Percentiles rank a stretch among this genome's conserved stretches.
phyloP scores from a whole-genome alignment of 352 stramenopile species.

The Elongisporangium prolatum region DNA sequence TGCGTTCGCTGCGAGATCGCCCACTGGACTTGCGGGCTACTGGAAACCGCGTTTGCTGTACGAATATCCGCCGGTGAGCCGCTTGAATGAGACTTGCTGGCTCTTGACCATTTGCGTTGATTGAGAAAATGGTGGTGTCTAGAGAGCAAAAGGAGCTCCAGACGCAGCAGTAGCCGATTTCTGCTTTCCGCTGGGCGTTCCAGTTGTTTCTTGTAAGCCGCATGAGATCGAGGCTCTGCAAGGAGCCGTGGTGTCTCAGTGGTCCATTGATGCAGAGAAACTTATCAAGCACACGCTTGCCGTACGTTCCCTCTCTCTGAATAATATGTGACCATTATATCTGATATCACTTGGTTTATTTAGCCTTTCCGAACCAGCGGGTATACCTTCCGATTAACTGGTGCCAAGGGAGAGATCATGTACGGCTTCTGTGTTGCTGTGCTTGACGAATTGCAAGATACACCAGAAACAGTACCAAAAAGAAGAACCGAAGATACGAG shows the following conservation, averaged over 20 bases:
- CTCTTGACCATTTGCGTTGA: slow-evolving; percentile 1
- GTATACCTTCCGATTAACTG: slow-evolving; percentile 82
- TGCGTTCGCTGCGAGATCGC: slow-evolving; percentile 17
- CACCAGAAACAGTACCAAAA: not conserved
- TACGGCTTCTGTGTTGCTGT: slow-evolving; percentile 77
- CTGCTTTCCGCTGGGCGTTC: slow-evolving; percentile 75
- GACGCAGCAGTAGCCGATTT: slow-evolving; percentile 68
- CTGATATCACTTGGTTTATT: not conserved
- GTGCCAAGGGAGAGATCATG: slow-evolving; percentile 76
- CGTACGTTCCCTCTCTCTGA: slow-evolving; percentile 15
- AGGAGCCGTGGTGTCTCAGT: slow-evolving; percentile 58
- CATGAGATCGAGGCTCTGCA: slow-evolving; percentile 43
- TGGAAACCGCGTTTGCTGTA: slow-evolving; percentile 77
- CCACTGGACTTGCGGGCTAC: slow-evolving; percentile 32
- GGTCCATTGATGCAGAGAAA: slow-evolving; percentile 57
- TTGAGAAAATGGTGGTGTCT: slow-evolving; percentile 6
- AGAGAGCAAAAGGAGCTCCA: slow-evolving; percentile 25
- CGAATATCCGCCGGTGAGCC: slow-evolving; percentile 53
- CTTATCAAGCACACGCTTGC: slow-evolving; percentile 65
- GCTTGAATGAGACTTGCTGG: slow-evolving; percentile 6
- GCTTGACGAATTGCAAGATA: slow-evolving; percentile 38
- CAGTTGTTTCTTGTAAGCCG: slow-evolving; percentile 47
- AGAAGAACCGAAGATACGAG: too few relatives aligned
- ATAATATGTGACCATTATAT: not conserved
- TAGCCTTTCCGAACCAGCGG: slow-evolving; percentile 56